phyloP scores from a whole-genome alignment of 306 rosid genomes.

The Mucuna pruriens region DNA sequence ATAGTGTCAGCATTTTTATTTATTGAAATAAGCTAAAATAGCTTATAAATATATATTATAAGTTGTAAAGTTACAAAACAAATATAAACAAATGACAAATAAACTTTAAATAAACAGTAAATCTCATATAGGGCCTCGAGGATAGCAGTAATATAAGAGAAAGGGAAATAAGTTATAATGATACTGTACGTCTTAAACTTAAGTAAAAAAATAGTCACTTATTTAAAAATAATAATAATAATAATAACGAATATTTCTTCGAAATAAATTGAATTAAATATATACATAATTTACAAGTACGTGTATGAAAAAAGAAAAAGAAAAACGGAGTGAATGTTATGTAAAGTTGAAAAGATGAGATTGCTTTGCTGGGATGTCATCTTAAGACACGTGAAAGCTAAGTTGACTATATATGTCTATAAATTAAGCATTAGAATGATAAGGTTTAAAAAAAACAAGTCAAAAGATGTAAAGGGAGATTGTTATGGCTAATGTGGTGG shows the following conservation, averaged over 20 bases:
- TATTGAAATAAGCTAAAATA: too few species aligned
- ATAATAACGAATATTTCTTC: not conserved
- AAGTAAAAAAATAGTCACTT: not conserved
- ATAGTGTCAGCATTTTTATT: too few species aligned
- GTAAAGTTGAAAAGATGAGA: constrained; percentile 11
- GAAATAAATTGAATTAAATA: not conserved
- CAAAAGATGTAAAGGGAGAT: constrained; percentile 8
- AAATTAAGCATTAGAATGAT: constrained; percentile 1
- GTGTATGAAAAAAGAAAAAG: not conserved
- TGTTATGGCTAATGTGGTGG: constrained; percentile 31
- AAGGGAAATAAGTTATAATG: not conserved
- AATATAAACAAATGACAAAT: too few species aligned
- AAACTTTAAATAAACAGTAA: too few species aligned
- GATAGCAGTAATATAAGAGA: too few species aligned
- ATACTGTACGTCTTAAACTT: not conserved
- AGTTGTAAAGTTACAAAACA: too few species aligned
- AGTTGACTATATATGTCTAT: not conserved
- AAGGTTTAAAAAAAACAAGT: constrained; percentile 20
- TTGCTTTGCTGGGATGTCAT: constrained; percentile 24
- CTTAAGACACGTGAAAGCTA: not conserved
- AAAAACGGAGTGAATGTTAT: not conserved
- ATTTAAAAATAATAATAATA: not conserved
- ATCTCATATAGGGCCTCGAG: too few species aligned
- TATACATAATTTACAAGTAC: not conserved
- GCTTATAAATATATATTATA: too few species aligned